Base-by-base conservation (phyloP, 1,284 basidiomycete species). In the Neonothopanus nambi region DNA sequence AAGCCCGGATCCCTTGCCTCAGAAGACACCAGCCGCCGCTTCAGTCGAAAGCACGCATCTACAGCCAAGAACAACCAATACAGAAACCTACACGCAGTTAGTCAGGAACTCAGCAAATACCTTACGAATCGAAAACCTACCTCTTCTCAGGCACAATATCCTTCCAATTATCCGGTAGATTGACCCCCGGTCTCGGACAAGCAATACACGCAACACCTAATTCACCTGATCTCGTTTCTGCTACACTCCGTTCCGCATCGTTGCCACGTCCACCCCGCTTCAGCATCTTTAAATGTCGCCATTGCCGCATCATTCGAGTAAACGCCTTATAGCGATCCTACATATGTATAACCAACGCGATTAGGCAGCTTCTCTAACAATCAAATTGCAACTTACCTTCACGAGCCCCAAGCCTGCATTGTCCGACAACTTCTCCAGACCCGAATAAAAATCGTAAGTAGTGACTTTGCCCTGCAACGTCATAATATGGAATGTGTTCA, bases 401-500 rank as follows among this genome's bases (percentile, higher is more conserved):
- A 13, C 7, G 24, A 17, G 21, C 15, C 21, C 23, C 5, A 48
- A 9, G 60, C 41, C n/a, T n/a, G n/a, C n/a, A n/a, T n/a, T n/a
- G n/a, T n/a, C n/a, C n/a, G n/a, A n/a, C n/a, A n/a, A n/a, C 13
- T 12, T 4, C 18, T 50, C 55, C 26, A 64, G 43, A 1, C 52
- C 33, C 7, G 17, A 35, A 40, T 66, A 65, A 21, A 21, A 65
- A 7, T 64, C 59, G 21, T 61, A 57, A 0, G 54, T 38, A 66
- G 46, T n/a, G n/a, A n/a, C n/a, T n/a, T n/a, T n/a, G n/a, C n/a
- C n/a, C n/a, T n/a, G n/a, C n/a, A n/a, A n/a, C 0, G 57, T 59
- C 1, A 61, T 37, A 0, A 63, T 24, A 6, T 64, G 63, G 15
- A 43, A 63, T 13, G 21, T n/a, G n/a, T n/a, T n/a, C n/a, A n/a